Conservation (phyloP, 2,329 filamentous ascomycete species). For the Colletotrichum sp. region DNA sequence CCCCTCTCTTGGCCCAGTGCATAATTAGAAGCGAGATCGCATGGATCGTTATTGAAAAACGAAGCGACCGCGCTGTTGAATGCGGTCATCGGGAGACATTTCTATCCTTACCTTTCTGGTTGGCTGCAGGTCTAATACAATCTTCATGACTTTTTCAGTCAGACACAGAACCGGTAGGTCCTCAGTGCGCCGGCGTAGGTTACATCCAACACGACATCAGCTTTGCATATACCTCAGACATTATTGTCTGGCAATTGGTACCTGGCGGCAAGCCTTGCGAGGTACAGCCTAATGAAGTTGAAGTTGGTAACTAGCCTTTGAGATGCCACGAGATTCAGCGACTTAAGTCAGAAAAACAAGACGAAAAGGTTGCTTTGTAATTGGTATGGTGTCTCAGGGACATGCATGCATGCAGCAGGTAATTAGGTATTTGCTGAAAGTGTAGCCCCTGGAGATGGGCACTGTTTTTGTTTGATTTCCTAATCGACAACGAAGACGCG, state of each 20-base stretch:
- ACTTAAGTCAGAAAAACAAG: background rate
- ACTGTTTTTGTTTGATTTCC: slow-evolving; percentile 20
- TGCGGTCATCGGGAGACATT: background rate
- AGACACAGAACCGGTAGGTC: background rate
- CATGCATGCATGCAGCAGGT: background rate
- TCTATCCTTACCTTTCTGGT: background rate
- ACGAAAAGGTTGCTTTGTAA: background rate
- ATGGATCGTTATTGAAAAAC: background rate
- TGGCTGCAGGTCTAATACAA: background rate
- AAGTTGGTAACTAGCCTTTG: background rate
- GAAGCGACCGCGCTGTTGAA: background rate
- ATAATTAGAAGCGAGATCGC: background rate
- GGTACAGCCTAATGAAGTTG: background rate
- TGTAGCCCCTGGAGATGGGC: slow-evolving; percentile 8
- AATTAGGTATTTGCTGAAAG: background rate
- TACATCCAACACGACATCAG: background rate
- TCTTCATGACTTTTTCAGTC: background rate
- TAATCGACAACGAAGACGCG: slow-evolving; percentile 15
- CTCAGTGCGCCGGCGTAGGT: background rate
- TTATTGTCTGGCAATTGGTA: background rate
- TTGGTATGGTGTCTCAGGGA: background rate
- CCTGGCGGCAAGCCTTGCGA: background rate
- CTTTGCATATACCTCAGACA: background rate
- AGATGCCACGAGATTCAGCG: background rate
- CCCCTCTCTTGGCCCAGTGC: background rate